Evolutionary conservation across 2,329 filamentous ascomycete genomes (phyloP).

Genomic region (Fulvia fulva): DNA sequence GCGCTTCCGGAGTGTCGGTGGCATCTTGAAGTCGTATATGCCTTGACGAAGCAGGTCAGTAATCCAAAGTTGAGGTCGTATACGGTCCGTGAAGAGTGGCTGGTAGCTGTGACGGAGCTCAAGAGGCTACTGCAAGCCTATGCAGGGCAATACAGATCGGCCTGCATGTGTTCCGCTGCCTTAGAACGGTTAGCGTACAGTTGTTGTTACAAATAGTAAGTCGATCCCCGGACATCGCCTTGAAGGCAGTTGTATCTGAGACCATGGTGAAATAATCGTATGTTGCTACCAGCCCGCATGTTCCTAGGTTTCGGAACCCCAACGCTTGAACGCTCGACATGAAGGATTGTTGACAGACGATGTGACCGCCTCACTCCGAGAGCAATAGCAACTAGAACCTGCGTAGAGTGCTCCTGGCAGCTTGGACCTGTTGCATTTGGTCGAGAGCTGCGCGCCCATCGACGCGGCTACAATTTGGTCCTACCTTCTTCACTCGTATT

Average conservation of each 20-base stretch:
- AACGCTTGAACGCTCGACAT: neutral
- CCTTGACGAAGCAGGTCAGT: neutral
- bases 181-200: neutral
- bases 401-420: too few species aligned
- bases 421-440: too few species aligned
- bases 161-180: neutral
- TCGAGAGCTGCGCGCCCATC: too few species aligned
- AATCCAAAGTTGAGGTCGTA: neutral
- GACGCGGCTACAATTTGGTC: conserved; percentile 32
- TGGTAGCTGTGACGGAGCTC: neutral
- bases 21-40: neutral
- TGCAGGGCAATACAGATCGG: neutral
- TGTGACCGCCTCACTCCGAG: too few species aligned
- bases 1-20: neutral
- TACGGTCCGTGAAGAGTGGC: neutral
- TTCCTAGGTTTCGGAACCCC: too few species aligned
- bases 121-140: neutral
- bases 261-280: too few species aligned
- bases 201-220: neutral
- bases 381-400: too few species aligned
- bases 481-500: conserved; percentile 35
- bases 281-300: too few species aligned
- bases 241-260: too few species aligned
- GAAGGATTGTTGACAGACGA: too few species aligned
- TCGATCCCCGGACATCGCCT: too few species aligned